Evolutionary conservation across 106 monocot genomes (phyloP).

Genomic region (Chionographis japonica): DNA sequence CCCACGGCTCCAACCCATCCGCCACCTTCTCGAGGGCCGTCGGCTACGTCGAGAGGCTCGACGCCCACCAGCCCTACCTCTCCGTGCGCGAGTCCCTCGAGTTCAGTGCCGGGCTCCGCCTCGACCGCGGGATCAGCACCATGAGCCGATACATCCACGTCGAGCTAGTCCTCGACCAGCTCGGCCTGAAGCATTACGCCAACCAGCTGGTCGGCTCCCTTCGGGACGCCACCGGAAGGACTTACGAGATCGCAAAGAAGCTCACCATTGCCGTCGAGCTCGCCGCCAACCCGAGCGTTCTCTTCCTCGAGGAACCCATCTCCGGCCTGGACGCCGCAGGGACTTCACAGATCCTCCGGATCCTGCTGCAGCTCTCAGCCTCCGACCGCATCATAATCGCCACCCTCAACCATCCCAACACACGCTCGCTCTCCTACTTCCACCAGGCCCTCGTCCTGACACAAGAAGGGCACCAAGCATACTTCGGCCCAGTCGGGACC

Average conservation of each 20-base stretch:
- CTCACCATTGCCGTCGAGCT: slow-evolving; percentile 5
- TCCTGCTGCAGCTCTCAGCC: background rate
- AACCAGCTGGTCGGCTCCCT: slow-evolving; percentile 5
- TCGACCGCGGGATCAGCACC: background rate
- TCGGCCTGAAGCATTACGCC: background rate
- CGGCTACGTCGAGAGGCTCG: slow-evolving; percentile 8
- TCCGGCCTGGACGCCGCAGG: slow-evolving; percentile 1
- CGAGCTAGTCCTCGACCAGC: slow-evolving; percentile 2
- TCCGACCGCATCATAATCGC: background rate
- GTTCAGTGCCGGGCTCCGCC: slow-evolving; percentile 9
- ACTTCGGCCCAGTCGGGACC: slow-evolving; percentile 3
- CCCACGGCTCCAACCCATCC: background rate
- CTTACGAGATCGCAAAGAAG: slow-evolving; percentile 7
- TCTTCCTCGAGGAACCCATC: slow-evolving; percentile 4
- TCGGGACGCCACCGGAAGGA: background rate
- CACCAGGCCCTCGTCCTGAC: background rate
- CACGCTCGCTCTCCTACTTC: slow-evolving; percentile 2
- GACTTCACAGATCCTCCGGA: background rate
- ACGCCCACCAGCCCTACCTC: slow-evolving; percentile 12
- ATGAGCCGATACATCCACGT: background rate
- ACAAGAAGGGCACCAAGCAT: slow-evolving; percentile 3
- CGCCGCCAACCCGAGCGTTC: slow-evolving; percentile 4
- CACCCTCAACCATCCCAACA: slow-evolving; percentile 4
- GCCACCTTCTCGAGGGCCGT: background rate
- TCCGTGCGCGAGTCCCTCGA: slow-evolving; percentile 8